Conservation (phyloP, 164 flowering plant genomes). For the Sextonia rubra region DNA sequence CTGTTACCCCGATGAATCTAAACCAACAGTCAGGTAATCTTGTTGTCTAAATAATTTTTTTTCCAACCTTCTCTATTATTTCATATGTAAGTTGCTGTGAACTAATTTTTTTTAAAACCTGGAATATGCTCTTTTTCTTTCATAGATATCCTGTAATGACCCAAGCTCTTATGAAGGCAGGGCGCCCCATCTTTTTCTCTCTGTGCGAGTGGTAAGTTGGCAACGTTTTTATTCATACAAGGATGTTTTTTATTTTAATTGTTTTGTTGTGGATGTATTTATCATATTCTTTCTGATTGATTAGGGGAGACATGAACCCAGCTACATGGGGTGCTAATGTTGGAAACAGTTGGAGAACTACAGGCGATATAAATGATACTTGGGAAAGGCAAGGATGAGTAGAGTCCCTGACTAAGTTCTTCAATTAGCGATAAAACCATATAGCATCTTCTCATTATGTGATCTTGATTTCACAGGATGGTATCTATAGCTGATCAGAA, state of each 20-base stretch:
- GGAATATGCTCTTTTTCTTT: not conserved
- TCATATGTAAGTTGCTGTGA: not conserved
- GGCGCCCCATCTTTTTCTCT: slow-evolving; percentile 62
- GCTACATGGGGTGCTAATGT: slow-evolving; percentile 55
- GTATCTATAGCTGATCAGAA: slow-evolving; percentile 67
- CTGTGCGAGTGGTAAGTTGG: slow-evolving; percentile 59
- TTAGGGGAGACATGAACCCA: slow-evolving; percentile 66
- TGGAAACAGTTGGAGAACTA: slow-evolving; percentile 82
- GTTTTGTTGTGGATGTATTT: not conserved
- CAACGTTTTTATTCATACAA: not conserved
- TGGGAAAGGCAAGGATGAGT: slow-evolving; percentile 43
- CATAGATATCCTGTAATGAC: slow-evolving; percentile 62
- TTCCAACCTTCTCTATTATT: not conserved
- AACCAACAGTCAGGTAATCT: slow-evolving; percentile 35
- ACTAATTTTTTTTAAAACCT: not conserved
- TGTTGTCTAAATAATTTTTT: too few species aligned
- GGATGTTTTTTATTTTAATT: not conserved
- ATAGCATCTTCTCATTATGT: not conserved
- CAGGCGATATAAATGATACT: slow-evolving; percentile 51
- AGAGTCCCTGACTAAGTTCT: not conserved
- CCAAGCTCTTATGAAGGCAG: slow-evolving; percentile 49
- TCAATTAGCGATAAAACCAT: not conserved
- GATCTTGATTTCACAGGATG: slow-evolving; percentile 42
- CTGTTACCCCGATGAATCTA: slow-evolving; percentile 33
- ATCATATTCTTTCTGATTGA: not conserved